phyloP scores from a whole-genome alignment of 164 flowering plant species.

The Nymphaea thermarum region DNA sequence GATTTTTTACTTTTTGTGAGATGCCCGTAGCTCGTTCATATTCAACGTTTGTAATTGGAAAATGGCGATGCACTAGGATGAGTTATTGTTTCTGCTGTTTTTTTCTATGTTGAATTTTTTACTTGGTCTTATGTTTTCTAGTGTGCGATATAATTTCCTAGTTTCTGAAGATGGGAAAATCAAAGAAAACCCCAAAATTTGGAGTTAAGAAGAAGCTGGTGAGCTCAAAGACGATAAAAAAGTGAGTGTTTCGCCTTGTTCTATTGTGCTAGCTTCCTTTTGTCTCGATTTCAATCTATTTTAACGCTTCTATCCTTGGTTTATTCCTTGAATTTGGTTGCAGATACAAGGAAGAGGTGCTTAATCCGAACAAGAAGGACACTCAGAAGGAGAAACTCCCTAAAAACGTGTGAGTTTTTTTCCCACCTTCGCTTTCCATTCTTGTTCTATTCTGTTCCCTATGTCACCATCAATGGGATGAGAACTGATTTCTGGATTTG shows the following conservation, averaged over 20 bases:
- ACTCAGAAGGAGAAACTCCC: slow-evolving; percentile 55
- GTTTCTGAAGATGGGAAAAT: slow-evolving; percentile 33
- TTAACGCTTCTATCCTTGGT: neutral
- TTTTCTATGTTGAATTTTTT: no score
- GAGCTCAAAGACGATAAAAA: slow-evolving; percentile 44
- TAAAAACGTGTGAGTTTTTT: slow-evolving; percentile 62
- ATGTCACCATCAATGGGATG: no score
- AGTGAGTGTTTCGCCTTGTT: slow-evolving; percentile 18
- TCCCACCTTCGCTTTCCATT: neutral
- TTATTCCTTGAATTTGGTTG: neutral
- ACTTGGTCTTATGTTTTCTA: no score
- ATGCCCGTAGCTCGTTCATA: no score
- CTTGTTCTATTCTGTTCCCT: neutral
- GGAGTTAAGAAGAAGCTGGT: slow-evolving; percentile 76
- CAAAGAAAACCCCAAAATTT: slow-evolving; percentile 64
- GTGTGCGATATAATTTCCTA: no score
- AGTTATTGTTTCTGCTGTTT: no score
- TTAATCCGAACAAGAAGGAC: slow-evolving; percentile 76
- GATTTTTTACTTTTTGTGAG: no score
- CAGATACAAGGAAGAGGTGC: slow-evolving; percentile 61
- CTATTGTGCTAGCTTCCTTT: neutral
- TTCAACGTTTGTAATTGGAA: no score
- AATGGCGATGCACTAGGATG: no score
- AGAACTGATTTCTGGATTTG: no score
- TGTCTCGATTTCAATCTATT: neutral